These are phyloP conservation scores for Powellomyces hirtus DNA, from an alignment of 192 early-diverging fungal genomes.

Conservation along the genomic window DNA sequence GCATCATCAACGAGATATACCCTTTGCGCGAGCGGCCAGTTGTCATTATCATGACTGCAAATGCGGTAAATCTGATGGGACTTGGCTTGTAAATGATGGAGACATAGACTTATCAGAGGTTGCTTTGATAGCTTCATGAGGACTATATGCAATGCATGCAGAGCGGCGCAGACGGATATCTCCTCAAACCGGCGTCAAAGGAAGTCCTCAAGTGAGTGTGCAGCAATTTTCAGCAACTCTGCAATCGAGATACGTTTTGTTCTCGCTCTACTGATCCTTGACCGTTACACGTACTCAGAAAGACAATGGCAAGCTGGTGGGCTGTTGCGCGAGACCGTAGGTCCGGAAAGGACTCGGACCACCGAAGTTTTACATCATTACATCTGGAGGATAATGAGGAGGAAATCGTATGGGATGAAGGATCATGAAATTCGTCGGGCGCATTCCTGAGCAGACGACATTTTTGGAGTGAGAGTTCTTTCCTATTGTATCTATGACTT, in stretches of 20 bases:
- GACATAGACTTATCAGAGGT: background rate
- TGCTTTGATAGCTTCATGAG: conserved; percentile 18
- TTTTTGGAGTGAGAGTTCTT: no score
- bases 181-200: conserved; percentile 24
- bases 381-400: conserved; percentile 4
- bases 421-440: no score
- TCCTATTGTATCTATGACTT: no score
- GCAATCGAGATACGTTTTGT: background rate
- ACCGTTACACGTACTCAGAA: background rate
- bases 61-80: conserved; percentile 13
- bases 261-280: background rate
- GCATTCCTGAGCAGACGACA: no score
- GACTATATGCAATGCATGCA: conserved; percentile 32
- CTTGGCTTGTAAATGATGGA: no score
- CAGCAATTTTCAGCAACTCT: background rate
- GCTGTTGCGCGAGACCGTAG: background rate
- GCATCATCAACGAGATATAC: conserved; percentile 17
- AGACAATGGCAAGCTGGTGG: conserved; percentile 5
- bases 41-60: conserved; percentile 29
- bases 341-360: background rate
- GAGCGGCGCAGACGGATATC: conserved; percentile 25
- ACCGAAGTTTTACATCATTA: background rate
- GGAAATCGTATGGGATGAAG: background rate
- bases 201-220: conserved; percentile 14
- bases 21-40: background rate